Percentiles rank a stretch among this genome's conserved stretches.
These are phyloP conservation scores for Talaromyces sp. DNA, from an alignment of 2,329 filamentous ascomycete genomes.

Conservation along the genomic window DNA sequence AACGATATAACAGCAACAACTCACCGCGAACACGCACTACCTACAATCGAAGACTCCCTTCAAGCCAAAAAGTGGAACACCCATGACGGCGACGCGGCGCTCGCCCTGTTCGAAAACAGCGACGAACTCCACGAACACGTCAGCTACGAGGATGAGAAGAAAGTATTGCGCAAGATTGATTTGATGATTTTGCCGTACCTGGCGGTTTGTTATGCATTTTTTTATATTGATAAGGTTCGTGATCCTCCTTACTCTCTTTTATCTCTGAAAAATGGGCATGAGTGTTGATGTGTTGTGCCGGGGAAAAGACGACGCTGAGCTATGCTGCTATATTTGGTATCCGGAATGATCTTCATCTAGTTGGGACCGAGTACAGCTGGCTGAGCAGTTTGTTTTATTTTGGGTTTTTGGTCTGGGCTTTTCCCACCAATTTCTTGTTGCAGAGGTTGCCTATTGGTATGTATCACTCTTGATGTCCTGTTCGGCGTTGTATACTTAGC, in stretches of 20 bases:
- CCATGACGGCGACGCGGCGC: conserved; percentile 49
- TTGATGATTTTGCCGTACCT: conserved; percentile 58
- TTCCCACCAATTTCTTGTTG: conserved; percentile 54
- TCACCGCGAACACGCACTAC: conserved; percentile 26
- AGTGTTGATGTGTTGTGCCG: not conserved
- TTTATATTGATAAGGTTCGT: conserved; percentile 47
- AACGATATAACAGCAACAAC: conserved; percentile 6
- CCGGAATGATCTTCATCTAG: conserved; percentile 54
- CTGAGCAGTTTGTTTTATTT: conserved; percentile 56
- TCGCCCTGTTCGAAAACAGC: conserved; percentile 49
- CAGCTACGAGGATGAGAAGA: conserved; percentile 47
- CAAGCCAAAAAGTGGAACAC: conserved; percentile 28
- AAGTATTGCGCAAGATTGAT: conserved; percentile 56
- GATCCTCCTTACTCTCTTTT: too few species aligned
- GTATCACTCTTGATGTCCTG: conserved; percentile 10
- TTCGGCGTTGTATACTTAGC: not conserved
- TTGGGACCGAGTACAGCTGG: conserved; percentile 59
- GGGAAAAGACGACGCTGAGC: conserved; percentile 49
- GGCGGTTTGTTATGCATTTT: conserved; percentile 54
- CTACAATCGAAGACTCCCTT: conserved; percentile 17
- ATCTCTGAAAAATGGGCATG: not conserved
- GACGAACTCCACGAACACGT: conserved; percentile 48
- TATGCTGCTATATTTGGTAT: conserved; percentile 66
- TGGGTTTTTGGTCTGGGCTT: conserved; percentile 53
- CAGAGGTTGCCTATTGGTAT: conserved; percentile 52